Evolutionary conservation across 2,329 filamentous ascomycete genomes (phyloP).

Genomic region (Xylaria sp.): DNA sequence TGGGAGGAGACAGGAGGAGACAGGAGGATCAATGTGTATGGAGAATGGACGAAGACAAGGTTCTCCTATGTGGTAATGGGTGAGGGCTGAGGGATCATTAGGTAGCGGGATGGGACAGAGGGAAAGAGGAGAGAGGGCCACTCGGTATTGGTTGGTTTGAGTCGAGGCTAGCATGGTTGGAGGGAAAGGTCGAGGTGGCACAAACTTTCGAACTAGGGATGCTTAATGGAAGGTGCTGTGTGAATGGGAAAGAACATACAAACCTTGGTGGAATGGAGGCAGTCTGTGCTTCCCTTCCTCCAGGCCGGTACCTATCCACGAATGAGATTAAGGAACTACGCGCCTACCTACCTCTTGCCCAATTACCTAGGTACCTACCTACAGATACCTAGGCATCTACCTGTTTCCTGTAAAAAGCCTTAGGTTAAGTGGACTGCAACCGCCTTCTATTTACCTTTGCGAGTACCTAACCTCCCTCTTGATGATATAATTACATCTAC

Average conservation of each 20-base stretch:
- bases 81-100: slow-evolving; percentile 10
- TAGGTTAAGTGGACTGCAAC: background rate
- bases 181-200: slow-evolving; percentile 13
- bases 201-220: slow-evolving; percentile 14
- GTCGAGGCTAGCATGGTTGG: background rate
- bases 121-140: slow-evolving; percentile 6
- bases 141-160: background rate
- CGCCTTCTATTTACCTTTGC: slow-evolving; percentile 7
- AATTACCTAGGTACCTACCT: no score
- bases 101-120: background rate
- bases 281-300: background rate
- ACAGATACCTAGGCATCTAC: no score
- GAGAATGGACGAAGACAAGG: background rate
- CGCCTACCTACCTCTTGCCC: background rate
- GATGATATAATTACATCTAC: background rate
- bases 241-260: slow-evolving; percentile 17
- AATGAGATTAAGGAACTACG: background rate
- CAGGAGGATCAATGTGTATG: slow-evolving; percentile 12
- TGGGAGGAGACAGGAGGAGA: background rate
- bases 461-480: background rate
- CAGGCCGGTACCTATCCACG: background rate
- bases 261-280: slow-evolving; percentile 5
- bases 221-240: slow-evolving; percentile 13
- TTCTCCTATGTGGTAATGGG: background rate
- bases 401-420: no score